phyloP scores from a whole-genome alignment of 2,329 filamentous ascomycete genomes.

The Aspergillus glaucus region DNA sequence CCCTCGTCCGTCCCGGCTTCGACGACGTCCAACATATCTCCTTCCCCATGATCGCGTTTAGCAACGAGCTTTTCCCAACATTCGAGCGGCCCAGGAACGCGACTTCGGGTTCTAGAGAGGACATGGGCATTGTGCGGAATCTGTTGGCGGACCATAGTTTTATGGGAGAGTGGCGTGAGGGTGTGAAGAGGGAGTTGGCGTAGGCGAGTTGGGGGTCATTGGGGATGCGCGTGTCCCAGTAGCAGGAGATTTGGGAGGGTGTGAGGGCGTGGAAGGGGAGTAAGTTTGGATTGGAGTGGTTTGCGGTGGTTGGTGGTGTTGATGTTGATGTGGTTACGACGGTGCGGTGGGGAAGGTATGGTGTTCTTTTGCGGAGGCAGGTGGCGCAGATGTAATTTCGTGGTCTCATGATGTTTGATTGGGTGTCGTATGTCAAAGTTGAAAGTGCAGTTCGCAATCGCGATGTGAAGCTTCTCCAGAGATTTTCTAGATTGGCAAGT shows the following conservation, averaged over 20 bases:
- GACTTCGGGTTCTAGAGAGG: slow-evolving; percentile 52
- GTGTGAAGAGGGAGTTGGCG: slow-evolving; percentile 42
- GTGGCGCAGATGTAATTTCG: slow-evolving; percentile 4
- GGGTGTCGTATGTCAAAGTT: not conserved
- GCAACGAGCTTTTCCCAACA: slow-evolving; percentile 61
- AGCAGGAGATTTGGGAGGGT: slow-evolving; percentile 34
- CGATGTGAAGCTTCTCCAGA: slow-evolving; percentile 10
- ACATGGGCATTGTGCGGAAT: slow-evolving; percentile 54
- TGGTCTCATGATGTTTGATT: slow-evolving; percentile 1
- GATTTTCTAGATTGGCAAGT: slow-evolving; percentile 3
- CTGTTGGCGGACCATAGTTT: slow-evolving; percentile 55
- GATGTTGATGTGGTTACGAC: slow-evolving; percentile 9
- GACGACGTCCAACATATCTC: slow-evolving; percentile 51
- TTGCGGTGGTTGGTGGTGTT: slow-evolving; percentile 3
- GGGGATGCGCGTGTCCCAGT: slow-evolving; percentile 48
- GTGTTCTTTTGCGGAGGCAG: slow-evolving; percentile 4
- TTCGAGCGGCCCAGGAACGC: slow-evolving; percentile 65
- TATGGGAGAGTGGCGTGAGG: slow-evolving; percentile 42
- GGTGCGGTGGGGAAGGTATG: slow-evolving; percentile 2
- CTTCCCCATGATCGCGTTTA: slow-evolving; percentile 57
- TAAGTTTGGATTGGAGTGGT: slow-evolving; percentile 17
- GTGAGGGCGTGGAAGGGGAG: slow-evolving; percentile 25
- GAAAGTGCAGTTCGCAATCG: not conserved
- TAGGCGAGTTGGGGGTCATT: slow-evolving; percentile 38
- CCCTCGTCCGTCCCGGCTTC: slow-evolving; percentile 56